Evolutionary conservation across 1,139 yeast genomes (phyloP).

Genomic region (Lodderomyces jiufengensis): DNA sequence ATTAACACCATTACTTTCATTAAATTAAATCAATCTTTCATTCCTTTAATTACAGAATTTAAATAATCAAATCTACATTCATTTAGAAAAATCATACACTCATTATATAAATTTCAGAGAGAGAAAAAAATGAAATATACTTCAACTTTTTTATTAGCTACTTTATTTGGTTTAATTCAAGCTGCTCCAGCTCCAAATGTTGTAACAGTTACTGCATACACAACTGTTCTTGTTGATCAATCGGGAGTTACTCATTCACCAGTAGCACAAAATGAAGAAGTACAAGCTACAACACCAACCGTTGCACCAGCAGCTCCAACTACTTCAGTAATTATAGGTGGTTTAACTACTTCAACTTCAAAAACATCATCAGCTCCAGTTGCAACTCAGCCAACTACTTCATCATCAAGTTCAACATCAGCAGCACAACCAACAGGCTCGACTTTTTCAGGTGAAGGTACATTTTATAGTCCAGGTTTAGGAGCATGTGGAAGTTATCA

Average conservation of each 20-base stretch:
- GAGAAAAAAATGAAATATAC: background rate
- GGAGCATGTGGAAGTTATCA: conserved; percentile 60
- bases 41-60: conserved; percentile 1
- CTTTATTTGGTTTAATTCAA: conserved; percentile 12
- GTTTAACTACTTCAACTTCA: conserved; percentile 13
- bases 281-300: conserved; percentile 13
- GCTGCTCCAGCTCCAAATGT: conserved; percentile 25
- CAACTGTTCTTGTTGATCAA: conserved; percentile 16
- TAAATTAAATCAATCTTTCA: conserved; percentile 4
- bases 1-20: no score
- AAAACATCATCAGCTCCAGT: conserved; percentile 13
- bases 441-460: conserved; percentile 47
- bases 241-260: conserved; percentile 11
- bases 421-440: conserved; percentile 12
- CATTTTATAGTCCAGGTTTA: conserved; percentile 54
- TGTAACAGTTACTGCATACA: conserved; percentile 15
- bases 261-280: conserved; percentile 7
- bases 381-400: conserved; percentile 19
- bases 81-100: background rate
- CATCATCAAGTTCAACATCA: conserved; percentile 18
- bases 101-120: background rate
- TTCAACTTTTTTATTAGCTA: conserved; percentile 12
- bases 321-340: conserved; percentile 13
- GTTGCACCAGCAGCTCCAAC: conserved; percentile 12
- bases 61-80: no score